These are phyloP conservation scores for Aspergillus sclerotiicarbonarius DNA, from an alignment of 495 filamentous ascomycete genomes.

Conservation along the genomic window DNA sequence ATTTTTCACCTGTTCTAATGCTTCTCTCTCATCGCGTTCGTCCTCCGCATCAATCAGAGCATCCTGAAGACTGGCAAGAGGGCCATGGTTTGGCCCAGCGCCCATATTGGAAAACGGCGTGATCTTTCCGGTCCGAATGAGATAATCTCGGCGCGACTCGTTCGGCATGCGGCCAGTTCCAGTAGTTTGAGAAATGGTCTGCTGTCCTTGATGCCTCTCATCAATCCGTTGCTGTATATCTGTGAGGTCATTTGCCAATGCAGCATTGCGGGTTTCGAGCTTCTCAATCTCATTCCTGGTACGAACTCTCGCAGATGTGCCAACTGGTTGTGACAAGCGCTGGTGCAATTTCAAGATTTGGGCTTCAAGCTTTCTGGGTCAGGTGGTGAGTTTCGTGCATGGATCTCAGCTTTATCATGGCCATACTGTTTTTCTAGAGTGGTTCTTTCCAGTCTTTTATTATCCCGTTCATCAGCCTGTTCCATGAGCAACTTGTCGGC, in stretches of 20 bases:
- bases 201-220: slow-evolving; percentile 57
- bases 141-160: slow-evolving; percentile 81
- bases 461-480: slow-evolving; percentile 83
- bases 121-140: slow-evolving; percentile 95
- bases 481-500: slow-evolving; percentile 76
- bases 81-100: slow-evolving; percentile 48
- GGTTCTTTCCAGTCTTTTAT: slow-evolving; percentile 80
- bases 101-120: slow-evolving; percentile 84
- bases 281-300: slow-evolving; percentile 61
- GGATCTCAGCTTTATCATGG: not conserved
- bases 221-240: slow-evolving; percentile 80
- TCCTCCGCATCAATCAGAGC: slow-evolving; percentile 77
- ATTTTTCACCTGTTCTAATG: slow-evolving; percentile 41
- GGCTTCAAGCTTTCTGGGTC: slow-evolving; percentile 40
- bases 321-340: slow-evolving; percentile 48
- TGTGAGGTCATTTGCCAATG: slow-evolving; percentile 63
- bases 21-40: slow-evolving; percentile 56
- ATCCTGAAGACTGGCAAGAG: slow-evolving; percentile 62
- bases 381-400: slow-evolving; percentile 13
- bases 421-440: slow-evolving; percentile 56
- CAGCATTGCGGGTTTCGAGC: slow-evolving; percentile 58
- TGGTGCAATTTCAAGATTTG: slow-evolving; percentile 51
- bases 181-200: slow-evolving; percentile 34
- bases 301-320: slow-evolving; percentile 46
- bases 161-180: slow-evolving; percentile 62